Conservation (phyloP, 805 yeast genomes). For the Pichia nakasei region DNA sequence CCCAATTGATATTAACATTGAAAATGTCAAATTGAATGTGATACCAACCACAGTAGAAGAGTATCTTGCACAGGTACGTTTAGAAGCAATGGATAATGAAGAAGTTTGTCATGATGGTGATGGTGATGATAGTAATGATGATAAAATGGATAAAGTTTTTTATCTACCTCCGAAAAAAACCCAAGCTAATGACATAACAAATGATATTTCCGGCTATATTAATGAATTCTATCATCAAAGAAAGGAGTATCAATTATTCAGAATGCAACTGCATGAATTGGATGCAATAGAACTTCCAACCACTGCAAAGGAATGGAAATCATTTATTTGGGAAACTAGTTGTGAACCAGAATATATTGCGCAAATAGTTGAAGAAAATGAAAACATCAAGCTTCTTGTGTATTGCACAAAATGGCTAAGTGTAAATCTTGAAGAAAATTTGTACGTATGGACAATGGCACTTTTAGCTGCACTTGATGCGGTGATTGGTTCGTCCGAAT, state of each 20-base stretch:
- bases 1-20: slow-evolving; percentile 21
- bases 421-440: slow-evolving; percentile 22
- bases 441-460: slow-evolving; percentile 33
- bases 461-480: slow-evolving; percentile 32
- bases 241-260: slow-evolving; percentile 13
- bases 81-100: slow-evolving; percentile 20
- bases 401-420: slow-evolving; percentile 36
- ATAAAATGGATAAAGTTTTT: background rate
- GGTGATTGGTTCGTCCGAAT: slow-evolving; percentile 29
- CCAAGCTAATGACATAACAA: background rate
- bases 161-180: background rate
- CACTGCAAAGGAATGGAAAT: slow-evolving; percentile 35
- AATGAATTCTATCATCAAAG: slow-evolving; percentile 12
- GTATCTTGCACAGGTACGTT: slow-evolving; percentile 27
- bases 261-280: slow-evolving; percentile 16
- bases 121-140: slow-evolving; percentile 6
- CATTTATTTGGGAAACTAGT: slow-evolving; percentile 25
- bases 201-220: slow-evolving; percentile 8
- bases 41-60: slow-evolving; percentile 21
- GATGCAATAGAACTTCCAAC: slow-evolving; percentile 29
- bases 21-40: slow-evolving; percentile 10
- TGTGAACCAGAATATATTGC: slow-evolving; percentile 27
- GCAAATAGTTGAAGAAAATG: slow-evolving; percentile 28
- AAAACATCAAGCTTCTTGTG: slow-evolving; percentile 29
- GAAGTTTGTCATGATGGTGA: background rate